phyloP scores from a whole-genome alignment of 139 green algal genomes.

The Nannochloris sp. region DNA sequence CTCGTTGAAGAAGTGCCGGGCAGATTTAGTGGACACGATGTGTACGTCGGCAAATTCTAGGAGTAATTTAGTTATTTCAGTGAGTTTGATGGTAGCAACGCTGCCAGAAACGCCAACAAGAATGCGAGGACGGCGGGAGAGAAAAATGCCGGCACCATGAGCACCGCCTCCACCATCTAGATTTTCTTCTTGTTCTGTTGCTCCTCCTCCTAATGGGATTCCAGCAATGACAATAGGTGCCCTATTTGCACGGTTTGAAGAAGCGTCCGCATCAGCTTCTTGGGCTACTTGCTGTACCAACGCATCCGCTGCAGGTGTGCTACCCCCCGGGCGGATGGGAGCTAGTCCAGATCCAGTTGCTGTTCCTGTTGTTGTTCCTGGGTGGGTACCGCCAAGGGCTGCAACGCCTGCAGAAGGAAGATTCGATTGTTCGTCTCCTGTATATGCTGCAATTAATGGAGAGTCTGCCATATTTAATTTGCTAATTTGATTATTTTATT shows the following conservation, averaged over 20 bases:
- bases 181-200: constrained; percentile 15
- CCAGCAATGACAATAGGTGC: too few species aligned
- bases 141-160: background rate
- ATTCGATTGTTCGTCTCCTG: too few species aligned
- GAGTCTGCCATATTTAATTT: too few species aligned
- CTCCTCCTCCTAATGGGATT: background rate
- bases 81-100: constrained; percentile 67
- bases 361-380: constrained; percentile 1
- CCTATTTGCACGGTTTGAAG: too few species aligned
- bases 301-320: too few species aligned
- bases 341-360: constrained; percentile 4
- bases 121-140: constrained; percentile 24
- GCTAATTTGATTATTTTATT: background rate
- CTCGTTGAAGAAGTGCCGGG: constrained; percentile 42
- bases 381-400: too few species aligned
- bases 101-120: constrained; percentile 60
- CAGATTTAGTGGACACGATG: constrained; percentile 42
- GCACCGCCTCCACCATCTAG: background rate
- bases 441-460: too few species aligned
- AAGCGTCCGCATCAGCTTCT: too few species aligned
- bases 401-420: too few species aligned
- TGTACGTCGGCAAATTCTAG: constrained; percentile 41
- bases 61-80: constrained; percentile 35
- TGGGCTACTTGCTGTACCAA: too few species aligned
- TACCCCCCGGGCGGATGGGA: too few species aligned